These are phyloP conservation scores for Fusarium graminum DNA, from an alignment of 2,329 filamentous ascomycete genomes.

Conservation along the genomic window DNA sequence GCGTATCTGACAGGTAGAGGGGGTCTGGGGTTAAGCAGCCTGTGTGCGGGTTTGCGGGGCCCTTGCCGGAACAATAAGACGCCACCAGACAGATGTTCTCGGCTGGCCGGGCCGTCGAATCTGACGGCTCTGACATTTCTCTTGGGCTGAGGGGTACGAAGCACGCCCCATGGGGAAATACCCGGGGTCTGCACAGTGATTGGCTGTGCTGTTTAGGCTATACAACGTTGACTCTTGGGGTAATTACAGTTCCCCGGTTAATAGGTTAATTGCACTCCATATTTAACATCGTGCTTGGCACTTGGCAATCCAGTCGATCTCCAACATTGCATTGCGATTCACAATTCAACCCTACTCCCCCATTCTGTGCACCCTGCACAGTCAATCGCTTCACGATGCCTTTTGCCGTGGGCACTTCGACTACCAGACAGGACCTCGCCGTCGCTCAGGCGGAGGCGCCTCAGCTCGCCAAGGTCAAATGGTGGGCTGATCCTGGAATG, in stretches of 20 bases:
- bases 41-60: not conserved
- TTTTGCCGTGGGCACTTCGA: slow-evolving; percentile 26
- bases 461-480: slow-evolving; percentile 66
- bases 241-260: slow-evolving; percentile 13
- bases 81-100: slow-evolving; percentile 1
- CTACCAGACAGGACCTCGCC: slow-evolving; percentile 46
- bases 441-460: slow-evolving; percentile 61
- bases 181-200: slow-evolving; percentile 1
- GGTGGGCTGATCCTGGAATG: slow-evolving; percentile 68
- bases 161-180: slow-evolving; percentile 3
- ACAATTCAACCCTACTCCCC: not conserved
- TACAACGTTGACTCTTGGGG: slow-evolving; percentile 6
- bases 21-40: not conserved
- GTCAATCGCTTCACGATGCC: slow-evolving; percentile 14
- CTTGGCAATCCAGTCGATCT: not conserved
- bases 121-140: slow-evolving; percentile 5
- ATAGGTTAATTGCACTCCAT: slow-evolving; percentile 18
- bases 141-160: not conserved
- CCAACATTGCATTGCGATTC: not conserved
- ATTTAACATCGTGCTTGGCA: slow-evolving; percentile 24
- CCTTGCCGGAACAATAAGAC: not conserved
- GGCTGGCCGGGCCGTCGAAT: slow-evolving; percentile 18
- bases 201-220: slow-evolving; percentile 19
- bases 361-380: not conserved
- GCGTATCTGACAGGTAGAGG: not conserved